Evolutionary conservation across 2,329 filamentous ascomycete genomes (phyloP), one percentile per base, ranked within the genome.

Genomic region (Fusarium illudens): DNA sequence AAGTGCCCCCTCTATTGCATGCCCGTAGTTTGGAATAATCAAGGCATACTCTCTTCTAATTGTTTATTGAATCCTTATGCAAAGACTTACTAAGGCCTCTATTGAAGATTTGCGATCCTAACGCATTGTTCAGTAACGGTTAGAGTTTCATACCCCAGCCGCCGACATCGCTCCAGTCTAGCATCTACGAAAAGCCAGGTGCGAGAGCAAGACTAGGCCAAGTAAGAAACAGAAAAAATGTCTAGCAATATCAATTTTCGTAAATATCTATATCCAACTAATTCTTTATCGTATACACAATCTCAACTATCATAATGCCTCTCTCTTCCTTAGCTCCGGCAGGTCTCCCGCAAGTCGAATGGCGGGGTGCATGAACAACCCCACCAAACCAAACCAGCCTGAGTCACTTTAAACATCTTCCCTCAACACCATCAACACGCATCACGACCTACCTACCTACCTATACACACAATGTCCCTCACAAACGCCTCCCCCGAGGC

Each of bases 401-500:
- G 39, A 46, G 39, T 46, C 39, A 46, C 39, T 27, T 46, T 27
- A 8, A 46, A 17, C 36, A 27, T 8, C 9, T 19, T 42, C 37
- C 30, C 39, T 36, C 39, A 63, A 42, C 44, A 29, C 13, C 30
- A 17, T 30, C 58, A 32, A 34, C 42, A 36, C 34, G 19, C 51
- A 50, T 58, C 57, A 71, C 60, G 44, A 17, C n/a, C n/a, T n/a
- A n/a, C n/a, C n/a, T n/a, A n/a, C n/a, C n/a, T n/a, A n/a, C n/a
- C n/a, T n/a, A n/a, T n/a, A 22, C 27, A 19, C 11, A 49, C 36
- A 57, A 97, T 98, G 96, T 97, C 95, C 70, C 85, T 97, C 62
- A 97, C 94, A 50, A 94, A 92, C 78, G 92, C 92, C 56, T 91
- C 90, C 30, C 92, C 95, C 49, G 83, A 87, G 58, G 89, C 94